A percentile compares a stretch with the other conserved stretches of the same genome.
Evolutionary conservation across 495 filamentous ascomycete genomes (phyloP).

Genomic region (Immersiella caudata): DNA sequence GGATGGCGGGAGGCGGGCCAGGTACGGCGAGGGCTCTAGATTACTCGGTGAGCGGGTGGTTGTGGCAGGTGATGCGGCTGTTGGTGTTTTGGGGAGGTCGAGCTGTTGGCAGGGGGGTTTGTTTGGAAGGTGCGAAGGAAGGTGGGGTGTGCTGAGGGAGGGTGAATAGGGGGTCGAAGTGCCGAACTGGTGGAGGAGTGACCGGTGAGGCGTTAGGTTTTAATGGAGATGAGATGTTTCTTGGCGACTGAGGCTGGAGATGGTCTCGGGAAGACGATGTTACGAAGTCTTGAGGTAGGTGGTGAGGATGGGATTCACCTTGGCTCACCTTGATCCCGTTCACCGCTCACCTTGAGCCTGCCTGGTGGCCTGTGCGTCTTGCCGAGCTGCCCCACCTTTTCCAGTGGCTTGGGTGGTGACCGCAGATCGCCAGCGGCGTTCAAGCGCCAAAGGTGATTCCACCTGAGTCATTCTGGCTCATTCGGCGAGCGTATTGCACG

Average conservation of each 20-base stretch:
- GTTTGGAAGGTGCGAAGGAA: background rate
- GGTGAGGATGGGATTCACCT: background rate
- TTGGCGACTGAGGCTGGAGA: background rate
- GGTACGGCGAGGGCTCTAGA: background rate
- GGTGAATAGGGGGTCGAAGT: background rate
- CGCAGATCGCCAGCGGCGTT: background rate
- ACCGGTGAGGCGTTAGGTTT: background rate
- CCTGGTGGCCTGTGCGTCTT: background rate
- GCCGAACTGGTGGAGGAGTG: background rate
- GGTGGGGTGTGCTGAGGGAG: background rate
- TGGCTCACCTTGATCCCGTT: slow-evolving; percentile 7
- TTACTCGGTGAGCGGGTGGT: background rate
- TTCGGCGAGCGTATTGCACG: background rate
- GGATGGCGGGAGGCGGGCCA: background rate
- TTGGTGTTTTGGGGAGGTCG: slow-evolving; percentile 1
- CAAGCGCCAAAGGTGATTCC: too few relatives aligned
- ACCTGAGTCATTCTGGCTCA: background rate
- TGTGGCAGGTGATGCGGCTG: background rate
- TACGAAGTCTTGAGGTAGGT: background rate
- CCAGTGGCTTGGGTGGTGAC: background rate
- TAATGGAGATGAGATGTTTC: background rate
- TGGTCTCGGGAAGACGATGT: background rate
- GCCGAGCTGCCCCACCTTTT: background rate
- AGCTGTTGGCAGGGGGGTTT: background rate
- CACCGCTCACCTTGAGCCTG: background rate